These are phyloP conservation scores for Marasmius tenuissimus DNA, from an alignment of 1,284 basidiomycete species.

Conservation along the genomic window DNA sequence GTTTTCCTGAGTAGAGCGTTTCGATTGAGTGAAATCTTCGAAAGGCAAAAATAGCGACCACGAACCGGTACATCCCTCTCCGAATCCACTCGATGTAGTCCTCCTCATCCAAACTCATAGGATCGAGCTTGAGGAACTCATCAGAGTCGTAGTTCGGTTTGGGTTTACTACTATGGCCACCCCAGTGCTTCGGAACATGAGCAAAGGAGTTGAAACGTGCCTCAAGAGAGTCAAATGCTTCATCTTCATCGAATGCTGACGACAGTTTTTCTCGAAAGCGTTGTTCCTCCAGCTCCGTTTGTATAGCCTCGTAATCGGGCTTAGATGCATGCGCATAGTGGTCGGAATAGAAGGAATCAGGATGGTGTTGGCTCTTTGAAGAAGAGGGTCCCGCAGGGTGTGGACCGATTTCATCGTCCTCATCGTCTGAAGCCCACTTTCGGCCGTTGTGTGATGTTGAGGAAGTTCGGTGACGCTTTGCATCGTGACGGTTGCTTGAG, in stretches of 20 bases:
- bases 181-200: constrained; percentile 63
- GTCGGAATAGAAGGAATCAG: neutral
- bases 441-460: constrained; percentile 14
- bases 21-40: neutral
- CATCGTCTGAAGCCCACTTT: constrained; percentile 36
- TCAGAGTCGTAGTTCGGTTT: constrained; percentile 36
- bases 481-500: constrained; percentile 15
- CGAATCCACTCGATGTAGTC: constrained; percentile 82
- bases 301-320: constrained; percentile 48
- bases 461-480: constrained; percentile 25
- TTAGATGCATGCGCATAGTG: constrained; percentile 26
- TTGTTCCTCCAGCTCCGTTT: constrained; percentile 58
- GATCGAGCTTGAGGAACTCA: constrained; percentile 46
- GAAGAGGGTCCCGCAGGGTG: constrained; percentile 19
- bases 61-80: constrained; percentile 76
- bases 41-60: constrained; percentile 7
- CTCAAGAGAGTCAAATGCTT: constrained; percentile 61
- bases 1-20: constrained; percentile 47
- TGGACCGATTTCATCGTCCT: constrained; percentile 24
- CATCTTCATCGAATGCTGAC: constrained; percentile 68
- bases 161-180: constrained; percentile 17
- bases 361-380: constrained; percentile 10
- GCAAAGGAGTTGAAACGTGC: constrained; percentile 64
- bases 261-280: constrained; percentile 71
- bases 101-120: constrained; percentile 75